Percentiles rank a stretch among this genome's conserved stretches.
Conservation (phyloP, 2,329 filamentous ascomycete genomes). For the Paraphaeosphaeria sporulosa region DNA sequence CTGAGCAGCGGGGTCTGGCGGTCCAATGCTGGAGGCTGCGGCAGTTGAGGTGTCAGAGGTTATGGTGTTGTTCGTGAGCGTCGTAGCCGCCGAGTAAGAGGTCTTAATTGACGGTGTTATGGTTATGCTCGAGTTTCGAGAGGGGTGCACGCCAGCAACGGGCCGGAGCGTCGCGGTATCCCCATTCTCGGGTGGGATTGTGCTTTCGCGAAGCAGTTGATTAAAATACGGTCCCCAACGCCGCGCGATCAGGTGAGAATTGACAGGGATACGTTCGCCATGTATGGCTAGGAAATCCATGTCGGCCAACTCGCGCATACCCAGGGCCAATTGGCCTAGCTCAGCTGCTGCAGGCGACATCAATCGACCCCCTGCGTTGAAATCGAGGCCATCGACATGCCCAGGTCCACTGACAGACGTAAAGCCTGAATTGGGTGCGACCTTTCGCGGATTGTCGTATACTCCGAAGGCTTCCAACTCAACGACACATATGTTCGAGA, state of each 20-base stretch:
- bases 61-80: slow-evolving; percentile 49
- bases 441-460: slow-evolving; percentile 91
- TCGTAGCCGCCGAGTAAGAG: slow-evolving; percentile 54
- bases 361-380: slow-evolving; percentile 76
- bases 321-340: slow-evolving; percentile 80
- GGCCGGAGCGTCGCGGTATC: slow-evolving; percentile 80
- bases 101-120: slow-evolving; percentile 74
- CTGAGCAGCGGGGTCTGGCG: slow-evolving; percentile 62
- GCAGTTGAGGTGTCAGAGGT: slow-evolving; percentile 49
- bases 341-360: slow-evolving; percentile 83
- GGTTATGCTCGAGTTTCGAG: slow-evolving; percentile 82
- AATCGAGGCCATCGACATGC: slow-evolving; percentile 61
- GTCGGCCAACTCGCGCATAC: slow-evolving; percentile 84
- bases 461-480: slow-evolving; percentile 97
- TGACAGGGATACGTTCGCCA: slow-evolving; percentile 91
- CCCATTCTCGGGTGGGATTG: slow-evolving; percentile 67
- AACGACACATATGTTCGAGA: slow-evolving; percentile 94
- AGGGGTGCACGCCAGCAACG: slow-evolving; percentile 57
- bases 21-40: slow-evolving; percentile 54
- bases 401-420: slow-evolving; percentile 78
- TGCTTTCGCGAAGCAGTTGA: slow-evolving; percentile 83
- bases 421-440: slow-evolving; percentile 80
- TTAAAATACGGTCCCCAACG: slow-evolving; percentile 98
- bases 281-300: slow-evolving; percentile 96
- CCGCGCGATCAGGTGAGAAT: slow-evolving; percentile 84